Conservation (phyloP, 108 stramenopile species). For the Fragilaria crotonensis region DNA sequence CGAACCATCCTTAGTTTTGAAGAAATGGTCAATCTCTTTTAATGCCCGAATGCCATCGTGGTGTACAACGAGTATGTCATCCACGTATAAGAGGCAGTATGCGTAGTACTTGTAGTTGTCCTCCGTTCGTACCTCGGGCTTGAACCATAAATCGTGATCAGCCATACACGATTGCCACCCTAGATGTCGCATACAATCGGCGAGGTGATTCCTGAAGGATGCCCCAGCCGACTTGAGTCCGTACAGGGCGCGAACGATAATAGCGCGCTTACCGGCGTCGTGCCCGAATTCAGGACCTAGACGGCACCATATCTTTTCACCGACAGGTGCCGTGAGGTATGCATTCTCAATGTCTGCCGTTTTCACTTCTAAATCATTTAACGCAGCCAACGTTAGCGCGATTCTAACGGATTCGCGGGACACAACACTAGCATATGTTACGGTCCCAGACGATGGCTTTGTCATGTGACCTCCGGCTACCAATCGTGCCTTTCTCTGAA, state of each 20-base stretch:
- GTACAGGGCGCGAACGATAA: conserved; percentile 46
- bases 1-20: too few species aligned
- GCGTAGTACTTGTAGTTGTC: conserved; percentile 17
- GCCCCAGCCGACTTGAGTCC: conserved; percentile 31
- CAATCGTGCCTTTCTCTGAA: too few species aligned
- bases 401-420: too few species aligned
- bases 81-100: too few species aligned
- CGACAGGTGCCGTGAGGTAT: conserved; percentile 15
- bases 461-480: too few species aligned
- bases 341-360: too few species aligned
- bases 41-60: too few species aligned
- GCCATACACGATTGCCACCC: conserved; percentile 30
- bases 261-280: conserved; percentile 20
- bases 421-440: too few species aligned
- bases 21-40: too few species aligned
- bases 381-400: conserved; percentile 38
- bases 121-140: conserved; percentile 12
- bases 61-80: too few species aligned
- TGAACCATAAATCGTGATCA: conserved; percentile 38
- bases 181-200: conserved; percentile 25
- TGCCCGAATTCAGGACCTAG: conserved; percentile 38
- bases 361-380: conserved; percentile 31
- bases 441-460: too few species aligned
- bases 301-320: conserved; percentile 20
- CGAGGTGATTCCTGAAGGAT: conserved; percentile 35